These are phyloP conservation scores for Camillea tinctor DNA, from an alignment of 2,329 filamentous ascomycete species.

Conservation along the genomic window DNA sequence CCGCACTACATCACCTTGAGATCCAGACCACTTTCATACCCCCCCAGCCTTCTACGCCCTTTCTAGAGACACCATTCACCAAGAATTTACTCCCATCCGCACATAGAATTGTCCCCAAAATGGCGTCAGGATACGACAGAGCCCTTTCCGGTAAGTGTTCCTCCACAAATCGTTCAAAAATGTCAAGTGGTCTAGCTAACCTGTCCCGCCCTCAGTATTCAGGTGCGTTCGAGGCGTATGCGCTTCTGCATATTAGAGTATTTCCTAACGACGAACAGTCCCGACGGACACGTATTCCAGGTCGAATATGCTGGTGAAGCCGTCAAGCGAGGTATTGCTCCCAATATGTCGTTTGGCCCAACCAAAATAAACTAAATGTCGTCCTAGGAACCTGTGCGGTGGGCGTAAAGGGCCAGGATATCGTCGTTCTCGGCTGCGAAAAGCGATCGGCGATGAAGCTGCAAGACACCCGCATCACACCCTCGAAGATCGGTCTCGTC, in stretches of 20 bases:
- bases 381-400: slow-evolving; percentile 87
- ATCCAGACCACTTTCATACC: slow-evolving; percentile 8
- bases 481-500: slow-evolving; percentile 95
- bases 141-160: slow-evolving; percentile 84
- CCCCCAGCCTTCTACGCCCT: slow-evolving; percentile 6
- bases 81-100: slow-evolving; percentile 9
- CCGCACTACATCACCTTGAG: slow-evolving; percentile 1
- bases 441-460: slow-evolving; percentile 99
- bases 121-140: slow-evolving; percentile 98
- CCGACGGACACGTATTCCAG: slow-evolving; percentile 99
- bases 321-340: slow-evolving; percentile 82
- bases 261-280: slow-evolving; percentile 65
- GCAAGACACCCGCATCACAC: slow-evolving; percentile 97
- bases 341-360: not conserved
- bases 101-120: slow-evolving; percentile 30
- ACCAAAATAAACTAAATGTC: slow-evolving; percentile 12
- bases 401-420: slow-evolving; percentile 90
- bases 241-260: slow-evolving; percentile 6
- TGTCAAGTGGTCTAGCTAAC: slow-evolving; percentile 41
- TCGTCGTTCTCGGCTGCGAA: slow-evolving; percentile 96
- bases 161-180: slow-evolving; percentile 32
- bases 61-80: not conserved
- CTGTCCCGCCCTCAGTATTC: slow-evolving; percentile 64
- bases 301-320: slow-evolving; percentile 99
- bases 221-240: slow-evolving; percentile 53